phyloP scores from a whole-genome alignment of 192 early-diverging fungal genomes.

The Coemansia sp. region DNA sequence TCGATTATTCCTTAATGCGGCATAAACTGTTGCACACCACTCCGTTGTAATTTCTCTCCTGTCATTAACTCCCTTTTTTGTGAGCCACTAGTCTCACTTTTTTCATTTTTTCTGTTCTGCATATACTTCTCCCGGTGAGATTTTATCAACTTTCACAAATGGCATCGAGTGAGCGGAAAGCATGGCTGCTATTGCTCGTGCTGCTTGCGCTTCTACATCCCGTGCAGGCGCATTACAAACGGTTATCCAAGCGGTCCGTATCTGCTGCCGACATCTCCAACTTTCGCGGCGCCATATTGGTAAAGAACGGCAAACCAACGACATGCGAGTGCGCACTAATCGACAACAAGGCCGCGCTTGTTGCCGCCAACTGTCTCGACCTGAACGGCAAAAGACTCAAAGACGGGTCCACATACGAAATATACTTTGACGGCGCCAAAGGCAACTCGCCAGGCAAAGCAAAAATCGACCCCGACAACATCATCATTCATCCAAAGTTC shows the following conservation, averaged over 20 bases:
- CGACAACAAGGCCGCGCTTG: constrained; percentile 25
- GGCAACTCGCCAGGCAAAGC: constrained; percentile 8
- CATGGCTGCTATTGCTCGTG: background rate
- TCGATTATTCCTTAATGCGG: no score
- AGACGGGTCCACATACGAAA: constrained; percentile 7
- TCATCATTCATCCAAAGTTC: constrained; percentile 18
- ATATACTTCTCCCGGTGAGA: background rate
- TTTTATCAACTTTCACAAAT: background rate
- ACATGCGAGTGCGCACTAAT: constrained; percentile 34
- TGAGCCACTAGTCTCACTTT: background rate
- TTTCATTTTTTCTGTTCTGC: background rate
- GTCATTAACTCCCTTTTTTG: background rate
- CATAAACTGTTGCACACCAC: no score
- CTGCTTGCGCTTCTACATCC: background rate
- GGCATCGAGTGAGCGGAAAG: background rate
- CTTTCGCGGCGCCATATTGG: constrained; percentile 30
- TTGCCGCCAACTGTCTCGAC: constrained; percentile 29
- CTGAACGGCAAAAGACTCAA: background rate
- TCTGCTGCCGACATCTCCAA: constrained; percentile 9
- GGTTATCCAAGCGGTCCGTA: constrained; percentile 9
- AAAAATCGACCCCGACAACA: constrained; percentile 1
- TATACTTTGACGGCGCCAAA: constrained; percentile 22
- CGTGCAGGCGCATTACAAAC: background rate
- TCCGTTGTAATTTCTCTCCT: no score
- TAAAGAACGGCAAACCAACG: constrained; percentile 28